These are phyloP conservation scores for Lichtheimia corymbifera DNA, from an alignment of 371 early-diverging fungal genomes.

Conservation along the genomic window DNA sequence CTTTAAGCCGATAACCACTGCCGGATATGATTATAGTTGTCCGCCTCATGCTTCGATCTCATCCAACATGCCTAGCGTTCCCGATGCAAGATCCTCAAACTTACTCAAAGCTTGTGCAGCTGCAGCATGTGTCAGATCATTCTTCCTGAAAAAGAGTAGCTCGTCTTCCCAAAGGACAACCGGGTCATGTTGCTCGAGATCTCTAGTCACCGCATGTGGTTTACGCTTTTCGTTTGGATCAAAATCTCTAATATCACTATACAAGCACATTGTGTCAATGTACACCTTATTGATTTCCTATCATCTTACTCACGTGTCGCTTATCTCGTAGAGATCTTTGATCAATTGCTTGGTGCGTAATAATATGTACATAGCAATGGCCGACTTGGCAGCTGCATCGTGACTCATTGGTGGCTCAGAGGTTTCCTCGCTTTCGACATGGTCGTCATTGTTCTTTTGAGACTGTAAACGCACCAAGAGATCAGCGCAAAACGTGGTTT, in stretches of 20 bases:
- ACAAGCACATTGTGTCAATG: neutral
- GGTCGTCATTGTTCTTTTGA: slow-evolving; percentile 15
- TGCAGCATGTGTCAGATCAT: slow-evolving; percentile 9
- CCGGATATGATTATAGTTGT: no score
- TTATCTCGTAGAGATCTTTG: slow-evolving; percentile 61
- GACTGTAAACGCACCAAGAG: slow-evolving; percentile 49
- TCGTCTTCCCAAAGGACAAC: slow-evolving; percentile 27
- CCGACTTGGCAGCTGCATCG: slow-evolving; percentile 28
- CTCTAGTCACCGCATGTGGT: slow-evolving; percentile 6
- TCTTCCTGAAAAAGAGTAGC: slow-evolving; percentile 18
- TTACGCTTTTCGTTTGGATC: slow-evolving; percentile 13
- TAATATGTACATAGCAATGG: slow-evolving; percentile 58
- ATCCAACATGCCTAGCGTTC: neutral
- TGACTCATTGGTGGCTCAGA: slow-evolving; percentile 19
- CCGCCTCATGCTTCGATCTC: no score
- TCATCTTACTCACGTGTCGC: slow-evolving; percentile 57
- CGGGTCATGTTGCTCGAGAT: slow-evolving; percentile 5
- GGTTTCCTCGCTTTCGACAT: slow-evolving; percentile 2
- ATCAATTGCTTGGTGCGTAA: slow-evolving; percentile 60
- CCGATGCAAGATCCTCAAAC: slow-evolving; percentile 31
- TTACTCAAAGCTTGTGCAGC: slow-evolving; percentile 24
- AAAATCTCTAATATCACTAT: slow-evolving; percentile 11
- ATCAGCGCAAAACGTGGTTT: slow-evolving; percentile 70
- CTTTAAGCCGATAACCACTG: no score
- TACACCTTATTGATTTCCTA: neutral